Evolutionary conservation across 495 filamentous ascomycete genomes (phyloP), one percentile per base, ranked within the genome.

Genomic region (Aspergillus funiculosus): DNA sequence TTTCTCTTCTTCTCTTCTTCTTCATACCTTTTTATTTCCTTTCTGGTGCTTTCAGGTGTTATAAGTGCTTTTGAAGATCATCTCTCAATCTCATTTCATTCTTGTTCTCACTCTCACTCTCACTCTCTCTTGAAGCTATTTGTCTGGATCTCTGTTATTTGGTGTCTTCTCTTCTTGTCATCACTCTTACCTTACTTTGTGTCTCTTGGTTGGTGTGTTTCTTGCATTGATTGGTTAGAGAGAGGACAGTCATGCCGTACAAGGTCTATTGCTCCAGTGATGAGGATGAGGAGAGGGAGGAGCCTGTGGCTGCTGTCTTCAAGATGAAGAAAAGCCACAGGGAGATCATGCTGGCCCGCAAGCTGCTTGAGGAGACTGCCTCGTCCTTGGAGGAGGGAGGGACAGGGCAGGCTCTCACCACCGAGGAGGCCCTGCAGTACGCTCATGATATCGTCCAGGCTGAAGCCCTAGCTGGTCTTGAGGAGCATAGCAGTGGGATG

Each of bases 311-410:
- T 21, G 28, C 43, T 31, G 13, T 51, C 27, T 56, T 56, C 50
- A 57, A 45, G 32, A 24, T 60, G n/a, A 50, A 42, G 38, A 46
- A 38, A 46, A 52, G 36, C 17, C 32, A 28, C 17, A 43, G 35
- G 14, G 39, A 46, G n/a, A 24, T 57, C 11, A 32, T 30, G 10
- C 7, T 25, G 8, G 46, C 26, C 5, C 53, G 40, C 2, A 29
- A 41, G n/a, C 14, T 19, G 31, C 28, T 48, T 14, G 39, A 57
- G 30, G 35, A 46, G 26, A 39, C 40, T 18, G 5, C n/a, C 19
- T 14, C 38, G 11, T 14, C 26, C 3, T 8, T 40, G 20, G 8
- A 28, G 0, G 43, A 44, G 21, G 17, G 17, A 6, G 35, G 41
- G 9, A 14, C 15, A 20, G 20, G 6, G 14, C 32, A 40, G 18